These are phyloP conservation scores for apple (Malus domestica) DNA, from an alignment of 306 rosid species.

Conservation along the genomic window ASM211411v1 NC_041798.1:26811501-26812000, in stretches of 20 bases:
- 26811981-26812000: neutral
- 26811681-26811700: neutral
- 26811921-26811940: neutral
- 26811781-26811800: neutral
- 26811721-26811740: neutral
- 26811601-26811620: conserved; percentile 3
- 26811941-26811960: conserved; percentile 10
- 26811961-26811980: conserved; percentile 2
- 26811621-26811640: conserved; percentile 1
- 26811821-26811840: neutral
- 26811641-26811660: neutral
- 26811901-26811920: neutral
- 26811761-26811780: neutral
- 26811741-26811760: neutral
- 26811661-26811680: neutral
- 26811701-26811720: neutral
- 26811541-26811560: conserved; percentile 91
- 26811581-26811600: conserved; percentile 4
- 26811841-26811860: neutral
- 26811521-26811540: conserved; percentile 95
- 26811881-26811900: neutral
- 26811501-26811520: conserved; percentile 94
- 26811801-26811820: neutral
- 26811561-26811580: conserved; percentile 27
- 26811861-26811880: neutral